Percentiles rank a stretch among this genome's conserved stretches.
Evolutionary conservation across 169 alveolate genomes (phyloP).

Genomic region (Cyclospora cayetanensis): DNA sequence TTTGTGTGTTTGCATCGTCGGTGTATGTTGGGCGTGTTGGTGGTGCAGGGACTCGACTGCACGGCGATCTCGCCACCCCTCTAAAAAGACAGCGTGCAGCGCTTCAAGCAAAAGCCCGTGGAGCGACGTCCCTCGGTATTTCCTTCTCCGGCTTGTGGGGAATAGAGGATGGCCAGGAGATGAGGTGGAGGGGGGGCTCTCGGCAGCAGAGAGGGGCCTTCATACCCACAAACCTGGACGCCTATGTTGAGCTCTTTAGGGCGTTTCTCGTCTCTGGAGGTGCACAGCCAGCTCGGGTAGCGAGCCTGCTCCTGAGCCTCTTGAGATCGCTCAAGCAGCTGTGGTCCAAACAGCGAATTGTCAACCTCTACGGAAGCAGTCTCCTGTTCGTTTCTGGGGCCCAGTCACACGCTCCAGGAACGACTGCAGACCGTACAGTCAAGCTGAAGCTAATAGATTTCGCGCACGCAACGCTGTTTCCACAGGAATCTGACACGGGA

Average conservation of each 20-base stretch:
- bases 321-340: neutral
- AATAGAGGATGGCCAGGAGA: neutral
- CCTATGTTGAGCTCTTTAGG: neutral
- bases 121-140: neutral
- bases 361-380: constrained; percentile 42
- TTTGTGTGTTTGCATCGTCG: too few relatives aligned
- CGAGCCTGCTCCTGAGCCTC: neutral
- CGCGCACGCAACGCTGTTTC: constrained; percentile 7
- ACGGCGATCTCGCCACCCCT: constrained; percentile 11
- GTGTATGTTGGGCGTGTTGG: too few relatives aligned
- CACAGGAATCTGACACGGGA: neutral
- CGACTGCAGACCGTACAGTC: neutral
- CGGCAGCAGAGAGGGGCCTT: neutral
- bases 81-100: neutral
- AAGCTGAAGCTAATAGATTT: constrained; percentile 47
- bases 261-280: neutral
- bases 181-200: neutral
- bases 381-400: constrained; percentile 47
- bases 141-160: constrained; percentile 22
- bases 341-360: neutral
- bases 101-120: neutral
- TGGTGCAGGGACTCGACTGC: constrained; percentile 1
- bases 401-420: neutral
- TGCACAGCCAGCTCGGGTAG: neutral
- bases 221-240: neutral